Evolutionary conservation across 129 eudicot species (phyloP), one percentile per base, ranked within the genome.

Genomic region (Mikania micrantha): DNA sequence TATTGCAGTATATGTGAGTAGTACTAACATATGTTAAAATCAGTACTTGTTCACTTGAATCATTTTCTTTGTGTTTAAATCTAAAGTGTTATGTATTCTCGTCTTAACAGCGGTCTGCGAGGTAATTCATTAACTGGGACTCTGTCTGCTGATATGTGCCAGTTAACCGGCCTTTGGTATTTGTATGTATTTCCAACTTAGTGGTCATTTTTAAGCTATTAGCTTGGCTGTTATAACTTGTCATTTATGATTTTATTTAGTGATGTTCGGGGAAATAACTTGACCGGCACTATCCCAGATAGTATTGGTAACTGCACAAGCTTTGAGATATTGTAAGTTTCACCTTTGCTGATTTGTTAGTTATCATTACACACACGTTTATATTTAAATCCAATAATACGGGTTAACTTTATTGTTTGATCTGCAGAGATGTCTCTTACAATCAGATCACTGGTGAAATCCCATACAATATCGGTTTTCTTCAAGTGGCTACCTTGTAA

Each of bases 221-320:
- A 20, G 9, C 20, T 24, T 9, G 1, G 32, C 8, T 59, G 28
- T 54, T 21, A 12, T 21, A 52, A 19, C 16, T 39, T 21, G 1
- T 19, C 3, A 9, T 13, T 58, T 40, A 49, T 21, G 24, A 15
- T 24, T 60, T 38, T 41, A 10, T 61, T 38, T 54, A 90, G 97
- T 27, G 97, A 90, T 64, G 91, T 90, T 4, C 59, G 95, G 53
- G 88, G 85, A 5, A 90, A 90, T 64, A 80, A 84, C 70, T 82
- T 90, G 27, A 84, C 84, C 13, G 97, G 97, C 34, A 79, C 87
- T 4, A 90, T 90, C 64, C 97, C 97, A 16, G 83, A 90, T 21
- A 90, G 77, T 77, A 90, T 90, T 47, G 97, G 97, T 11, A 90
- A 90, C 71, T 90, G 97, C 48, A 90, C 97, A 57, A 86, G 95